Base-by-base conservation (phyloP, 31 red algal species). In the Porphyra umbilicalis region DNA sequence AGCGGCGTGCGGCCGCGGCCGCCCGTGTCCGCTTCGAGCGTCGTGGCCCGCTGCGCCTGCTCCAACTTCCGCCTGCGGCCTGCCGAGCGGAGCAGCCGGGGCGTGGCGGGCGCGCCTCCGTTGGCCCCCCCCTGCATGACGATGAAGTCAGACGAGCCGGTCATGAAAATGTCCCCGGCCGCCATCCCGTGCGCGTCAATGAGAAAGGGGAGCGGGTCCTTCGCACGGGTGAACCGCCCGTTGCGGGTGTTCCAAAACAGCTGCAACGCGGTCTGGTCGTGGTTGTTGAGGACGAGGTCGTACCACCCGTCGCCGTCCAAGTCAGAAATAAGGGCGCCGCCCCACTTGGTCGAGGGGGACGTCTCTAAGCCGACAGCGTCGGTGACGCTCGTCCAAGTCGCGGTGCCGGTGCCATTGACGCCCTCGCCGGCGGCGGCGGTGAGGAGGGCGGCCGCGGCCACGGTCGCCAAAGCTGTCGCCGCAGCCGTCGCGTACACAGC, bases 1-100 rank as follows among this genome's bases (percentile, higher is more conserved):
- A 85, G 38, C 39, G 78, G 79, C n/a, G 82, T 80, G 39, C 88
- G 82, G 9, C 88, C 88, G 13, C 88, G 46, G 10, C 77, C 83
- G 78, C 82, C 88, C 29, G 39, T 57, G 35, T 79, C 77, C 32
- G 38, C 57, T 29, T 71, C 79, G 33, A 88, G 75, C 0, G 80
- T 75, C 57, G 57, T 71, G 4, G 57, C 57, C 57, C 57, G 18
- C 57, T 71, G 57, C 57, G 20, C 57, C 14, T 71, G 57, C 13
- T 4, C 2, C 57, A 71, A n/a, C 57, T 8, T 18, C 57, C 57
- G 57, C 4, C 20, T n/a, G 57, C 11, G 11, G 14, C 57, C 57
- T 29, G 57, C 25, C 57, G 57, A 71, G 57, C 57, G 57, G 25
- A 71, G 57, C 57, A 71, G 57, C 57, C 57, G 57, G 25, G 57